A percentile compares a stretch with the other conserved stretches of the same genome.
phyloP scores from a whole-genome alignment of 441 rosid genomes.

The Pelargonium exstipulatum region DNA sequence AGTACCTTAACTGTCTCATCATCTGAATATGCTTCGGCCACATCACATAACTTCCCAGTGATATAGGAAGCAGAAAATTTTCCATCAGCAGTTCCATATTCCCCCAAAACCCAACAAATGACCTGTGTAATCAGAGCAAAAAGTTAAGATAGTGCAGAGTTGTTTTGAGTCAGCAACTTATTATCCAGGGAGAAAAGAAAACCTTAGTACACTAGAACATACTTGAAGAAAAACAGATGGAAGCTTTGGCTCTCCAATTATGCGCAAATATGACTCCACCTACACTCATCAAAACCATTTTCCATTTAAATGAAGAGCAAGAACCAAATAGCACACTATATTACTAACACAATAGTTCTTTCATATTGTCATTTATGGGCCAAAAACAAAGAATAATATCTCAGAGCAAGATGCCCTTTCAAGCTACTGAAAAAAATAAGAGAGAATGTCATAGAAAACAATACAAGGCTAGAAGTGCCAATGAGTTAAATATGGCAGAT shows the following conservation, averaged over 20 bases:
- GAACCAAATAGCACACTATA: background rate
- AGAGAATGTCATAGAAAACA: background rate
- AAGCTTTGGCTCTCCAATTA: slow-evolving; percentile 91
- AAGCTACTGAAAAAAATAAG: background rate
- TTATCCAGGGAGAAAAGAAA: slow-evolving; percentile 8
- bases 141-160: slow-evolving; percentile 17
- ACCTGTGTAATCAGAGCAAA: slow-evolving; percentile 45
- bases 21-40: slow-evolving; percentile 88
- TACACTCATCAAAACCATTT: slow-evolving; percentile 26
- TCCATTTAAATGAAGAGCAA: slow-evolving; percentile 9
- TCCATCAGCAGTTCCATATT: slow-evolving; percentile 86
- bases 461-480: background rate
- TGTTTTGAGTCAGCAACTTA: background rate
- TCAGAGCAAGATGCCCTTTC: background rate
- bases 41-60: slow-evolving; percentile 83
- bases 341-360: background rate
- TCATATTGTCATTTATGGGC: background rate
- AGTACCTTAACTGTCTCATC: slow-evolving; percentile 88
- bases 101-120: slow-evolving; percentile 95
- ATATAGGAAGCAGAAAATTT: slow-evolving; percentile 75
- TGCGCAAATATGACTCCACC: slow-evolving; percentile 89
- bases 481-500: background rate
- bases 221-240: slow-evolving; percentile 93
- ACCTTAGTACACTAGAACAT: slow-evolving; percentile 20
- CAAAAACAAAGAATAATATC: background rate